Conservation (phyloP, 2,329 filamentous ascomycete species). For the Thelonectria olida region DNA sequence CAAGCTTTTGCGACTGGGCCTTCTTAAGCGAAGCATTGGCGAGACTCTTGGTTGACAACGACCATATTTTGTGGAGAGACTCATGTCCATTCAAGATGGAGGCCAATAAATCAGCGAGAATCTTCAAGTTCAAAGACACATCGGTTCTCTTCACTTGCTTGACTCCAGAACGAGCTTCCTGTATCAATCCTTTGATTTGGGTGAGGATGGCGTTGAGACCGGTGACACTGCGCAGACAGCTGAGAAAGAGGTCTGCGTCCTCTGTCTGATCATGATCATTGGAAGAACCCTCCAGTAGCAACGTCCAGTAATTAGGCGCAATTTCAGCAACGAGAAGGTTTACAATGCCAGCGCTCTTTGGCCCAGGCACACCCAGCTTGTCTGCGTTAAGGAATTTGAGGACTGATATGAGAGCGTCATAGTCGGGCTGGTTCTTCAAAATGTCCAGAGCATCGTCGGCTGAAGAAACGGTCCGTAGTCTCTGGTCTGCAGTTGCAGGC, state of each 20-base stretch:
- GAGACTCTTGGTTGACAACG: conserved; percentile 38
- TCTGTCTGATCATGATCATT: conserved; percentile 14
- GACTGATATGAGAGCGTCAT: conserved; percentile 61
- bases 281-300: conserved; percentile 60
- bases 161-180: conserved; percentile 54
- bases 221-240: conserved; percentile 75
- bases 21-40: conserved; percentile 39
- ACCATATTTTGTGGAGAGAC: conserved; percentile 52
- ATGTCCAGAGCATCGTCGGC: conserved; percentile 65
- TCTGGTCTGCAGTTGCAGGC: conserved; percentile 1
- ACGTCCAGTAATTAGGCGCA: conserved; percentile 83
- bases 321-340: conserved; percentile 78
- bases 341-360: conserved; percentile 77
- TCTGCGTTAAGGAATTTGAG: conserved; percentile 60
- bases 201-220: conserved; percentile 81
- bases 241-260: conserved; percentile 61
- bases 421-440: conserved; percentile 70
- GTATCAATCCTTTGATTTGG: conserved; percentile 71
- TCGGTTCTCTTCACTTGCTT: conserved; percentile 52
- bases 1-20: conserved; percentile 48
- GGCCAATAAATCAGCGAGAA: conserved; percentile 55
- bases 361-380: conserved; percentile 59
- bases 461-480: conserved; percentile 38
- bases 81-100: conserved; percentile 51
- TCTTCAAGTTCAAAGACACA: conserved; percentile 53